Evolutionary conservation across 441 rosid genomes (phyloP), one percentile per base, ranked within the genome.

Genomic region (Mallotus repandus): DNA sequence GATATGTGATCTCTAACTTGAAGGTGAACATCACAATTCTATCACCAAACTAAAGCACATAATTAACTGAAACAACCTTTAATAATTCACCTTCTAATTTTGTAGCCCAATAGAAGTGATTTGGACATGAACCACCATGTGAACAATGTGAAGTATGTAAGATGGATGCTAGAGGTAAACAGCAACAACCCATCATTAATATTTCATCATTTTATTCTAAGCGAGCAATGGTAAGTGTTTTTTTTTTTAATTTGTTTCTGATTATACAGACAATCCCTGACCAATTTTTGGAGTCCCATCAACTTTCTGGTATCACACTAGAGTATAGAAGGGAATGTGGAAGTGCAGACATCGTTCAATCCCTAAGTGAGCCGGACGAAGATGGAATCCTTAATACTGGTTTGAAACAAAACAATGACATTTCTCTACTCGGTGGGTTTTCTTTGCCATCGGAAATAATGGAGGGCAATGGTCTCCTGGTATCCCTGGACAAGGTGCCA

Each of bases 131-230:
- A 91, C 80, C 88, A 86, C 38, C 96, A 89, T 73, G 96, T 89
- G 71, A 89, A 87, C 84, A 89, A 91, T 80, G 92, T 91, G 53
- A 87, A 91, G 83, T 89, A 91, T 43, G 87, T 91, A 9, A 76
- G 84, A 74, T 91, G 96, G 96, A 91, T 89, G 93, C 82, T 89
- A n/a, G 96, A 89, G 96, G 93, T 89, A 85, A 54, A 21, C 4
- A 35, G 45, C 43, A 70, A 15, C 13, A 49, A 35, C 41, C 22
- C 16, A 22, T 29, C 16, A 43, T 68, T 57, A 66, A 49, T 62
- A 69, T 54, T 61, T 5, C 21, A 68, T 67, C 12, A 21, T 3
- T 19, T 21, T 11, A 60, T 5, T 18, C 46, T 4, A 3, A 38
- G n/a, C 14, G 45, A 45, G 18, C 52, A 14, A 46, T 19, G 25